Evolutionary conservation across 371 early-diverging fungal species (phyloP).

Genomic region (Mortierella sp.): DNA sequence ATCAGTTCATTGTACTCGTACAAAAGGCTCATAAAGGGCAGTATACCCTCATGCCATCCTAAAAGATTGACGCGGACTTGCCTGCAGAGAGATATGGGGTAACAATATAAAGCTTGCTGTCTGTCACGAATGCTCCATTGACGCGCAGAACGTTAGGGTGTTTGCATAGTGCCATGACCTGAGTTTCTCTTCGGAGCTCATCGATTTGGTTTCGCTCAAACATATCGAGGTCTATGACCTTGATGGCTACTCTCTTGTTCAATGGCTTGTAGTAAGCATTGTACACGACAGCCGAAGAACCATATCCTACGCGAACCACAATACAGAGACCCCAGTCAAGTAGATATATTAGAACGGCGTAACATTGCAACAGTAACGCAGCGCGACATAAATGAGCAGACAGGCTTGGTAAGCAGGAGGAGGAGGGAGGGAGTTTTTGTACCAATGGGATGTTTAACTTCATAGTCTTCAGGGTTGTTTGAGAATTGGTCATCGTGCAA

Average conservation of each 20-base stretch:
- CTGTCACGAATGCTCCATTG: slow-evolving; percentile 86
- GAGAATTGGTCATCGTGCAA: slow-evolving; percentile 52
- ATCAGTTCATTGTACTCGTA: background rate
- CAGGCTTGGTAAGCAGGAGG: background rate
- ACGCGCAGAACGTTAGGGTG: slow-evolving; percentile 89
- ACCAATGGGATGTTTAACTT: slow-evolving; percentile 57
- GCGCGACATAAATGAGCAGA: background rate
- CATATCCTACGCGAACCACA: slow-evolving; percentile 75
- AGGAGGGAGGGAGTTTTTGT: slow-evolving; percentile 11
- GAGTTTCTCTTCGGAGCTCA: slow-evolving; percentile 90
- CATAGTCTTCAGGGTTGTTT: slow-evolving; percentile 59
- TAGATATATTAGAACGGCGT: background rate
- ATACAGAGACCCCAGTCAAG: slow-evolving; percentile 1
- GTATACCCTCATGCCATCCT: background rate
- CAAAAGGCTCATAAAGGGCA: background rate
- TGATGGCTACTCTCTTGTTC: slow-evolving; percentile 82
- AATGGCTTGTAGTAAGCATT: slow-evolving; percentile 82
- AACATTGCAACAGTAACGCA: background rate
- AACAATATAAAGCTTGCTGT: slow-evolving; percentile 85
- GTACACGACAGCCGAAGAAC: slow-evolving; percentile 91
- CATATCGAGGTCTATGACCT: slow-evolving; percentile 92
- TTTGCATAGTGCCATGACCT: slow-evolving; percentile 88
- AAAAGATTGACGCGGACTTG: slow-evolving; percentile 24
- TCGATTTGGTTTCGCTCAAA: slow-evolving; percentile 96
- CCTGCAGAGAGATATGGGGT: slow-evolving; percentile 87